Base-by-base conservation (phyloP, 306 rosid species). In the Morella rubra region DNA sequence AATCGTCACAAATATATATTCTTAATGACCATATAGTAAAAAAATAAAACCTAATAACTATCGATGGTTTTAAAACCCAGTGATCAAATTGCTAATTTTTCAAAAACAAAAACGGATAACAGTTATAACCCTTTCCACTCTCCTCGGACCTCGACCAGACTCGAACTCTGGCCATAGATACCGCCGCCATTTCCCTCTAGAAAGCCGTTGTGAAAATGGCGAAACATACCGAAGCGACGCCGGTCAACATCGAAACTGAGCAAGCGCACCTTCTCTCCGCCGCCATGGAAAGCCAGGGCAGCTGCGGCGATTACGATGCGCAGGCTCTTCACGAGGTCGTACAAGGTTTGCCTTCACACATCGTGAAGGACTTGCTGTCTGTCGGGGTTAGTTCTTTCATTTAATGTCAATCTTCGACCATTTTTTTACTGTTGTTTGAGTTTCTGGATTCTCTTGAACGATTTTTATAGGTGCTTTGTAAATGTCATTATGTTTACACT, bases 291-390 rank as follows among this genome's bases (percentile, higher is more conserved):
- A 65, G 61, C 55, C 59, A 8, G 66, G 49, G 66, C 73, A 19
- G 47, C 54, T 76, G 58, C 41, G 65, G 19, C 15, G 53, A 72
- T 19, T 49, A 74, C n/a, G 27, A 40, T 46, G 50, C 50, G 68
- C 76, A 61, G 16, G 59, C 61, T 42, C 80, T 80, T 22, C 19
- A 56, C 76, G 77, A 87, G 20, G 79, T 78, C 12, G 67, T 88
- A 6, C 76, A 65, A 44, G 70, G 66, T 76, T 66, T 91, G 51
- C 97, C 97, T 74, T 76, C 86, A 46, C 71, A 80, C 78, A 89
- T 75, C 60, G 82, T 85, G 22, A 74, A 81, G 51, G 86, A 88
- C 67, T 77, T 93, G 75, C 42, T 78, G 72, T 86, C 92, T 49
- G 18, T 50, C 27, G 90, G 91, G 73, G 93, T 91, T 65, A 20